These are phyloP conservation scores for Hibiscus syriacus DNA, from an alignment of 345 rosid genomes.

Conservation along the genomic window DNA sequence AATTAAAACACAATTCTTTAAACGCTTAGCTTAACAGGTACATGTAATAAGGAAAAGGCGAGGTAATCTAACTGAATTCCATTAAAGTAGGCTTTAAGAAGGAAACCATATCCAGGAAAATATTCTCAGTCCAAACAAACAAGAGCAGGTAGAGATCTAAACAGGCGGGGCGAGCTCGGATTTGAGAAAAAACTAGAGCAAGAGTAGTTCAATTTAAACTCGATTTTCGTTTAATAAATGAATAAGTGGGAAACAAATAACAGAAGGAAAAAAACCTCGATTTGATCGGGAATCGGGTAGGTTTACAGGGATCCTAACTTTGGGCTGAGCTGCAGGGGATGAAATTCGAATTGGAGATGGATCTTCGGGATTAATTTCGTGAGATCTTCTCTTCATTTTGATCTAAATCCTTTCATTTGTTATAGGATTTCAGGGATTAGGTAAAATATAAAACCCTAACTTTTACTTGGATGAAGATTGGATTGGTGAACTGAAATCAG, in stretches of 20 bases:
- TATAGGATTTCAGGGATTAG: not conserved
- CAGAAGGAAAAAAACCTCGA: not conserved
- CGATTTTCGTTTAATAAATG: not conserved
- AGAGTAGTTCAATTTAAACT: not conserved
- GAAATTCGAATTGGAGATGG: conserved; percentile 1
- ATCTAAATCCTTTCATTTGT: not conserved
- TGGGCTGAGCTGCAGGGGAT: not conserved
- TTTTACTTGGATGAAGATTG: not conserved
- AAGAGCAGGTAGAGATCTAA: not conserved
- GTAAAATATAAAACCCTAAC: not conserved
- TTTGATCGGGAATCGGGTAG: not conserved
- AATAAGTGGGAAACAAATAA: not conserved
- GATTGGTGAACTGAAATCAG: not conserved
- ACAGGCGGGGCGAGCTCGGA: not conserved
- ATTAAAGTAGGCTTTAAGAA: not conserved
- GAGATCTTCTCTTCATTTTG: conserved; percentile 7
- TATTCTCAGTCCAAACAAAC: not conserved
- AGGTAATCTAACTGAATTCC: not conserved
- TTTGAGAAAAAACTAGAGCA: not conserved
- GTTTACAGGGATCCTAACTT: not conserved
- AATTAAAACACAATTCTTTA: not conserved
- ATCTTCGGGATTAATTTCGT: not conserved
- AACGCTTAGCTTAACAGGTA: not conserved
- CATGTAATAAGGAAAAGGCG: not conserved
- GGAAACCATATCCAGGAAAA: not conserved